phyloP scores from a whole-genome alignment of 768 basidiomycete genomes.

The Cubamyces lactineus region DNA sequence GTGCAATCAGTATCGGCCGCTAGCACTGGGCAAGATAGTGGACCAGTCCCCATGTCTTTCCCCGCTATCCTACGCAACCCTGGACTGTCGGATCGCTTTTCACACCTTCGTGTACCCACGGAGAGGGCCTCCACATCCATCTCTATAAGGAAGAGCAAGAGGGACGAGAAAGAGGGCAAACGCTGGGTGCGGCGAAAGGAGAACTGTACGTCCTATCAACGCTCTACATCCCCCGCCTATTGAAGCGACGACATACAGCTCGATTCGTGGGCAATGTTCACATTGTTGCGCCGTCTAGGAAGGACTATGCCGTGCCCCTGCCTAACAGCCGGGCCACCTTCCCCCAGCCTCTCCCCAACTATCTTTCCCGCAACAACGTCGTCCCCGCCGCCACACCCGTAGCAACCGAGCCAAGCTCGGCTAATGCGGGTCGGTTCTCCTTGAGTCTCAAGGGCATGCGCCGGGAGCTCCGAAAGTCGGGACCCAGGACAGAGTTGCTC shows the following conservation, averaged over 20 bases:
- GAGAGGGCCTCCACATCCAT: constrained; percentile 22
- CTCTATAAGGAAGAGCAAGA: constrained; percentile 44
- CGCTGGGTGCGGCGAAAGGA: constrained; percentile 77
- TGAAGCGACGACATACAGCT: constrained; percentile 45
- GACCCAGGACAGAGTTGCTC: constrained; percentile 61
- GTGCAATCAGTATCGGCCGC: not conserved
- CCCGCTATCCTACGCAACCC: constrained; percentile 69
- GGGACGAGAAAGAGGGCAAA: constrained; percentile 74
- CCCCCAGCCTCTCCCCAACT: constrained; percentile 74
- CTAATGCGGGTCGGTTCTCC: constrained; percentile 77
- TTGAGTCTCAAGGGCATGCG: constrained; percentile 78
- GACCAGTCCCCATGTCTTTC: constrained; percentile 64
- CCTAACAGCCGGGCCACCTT: constrained; percentile 62
- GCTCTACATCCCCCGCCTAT: not conserved
- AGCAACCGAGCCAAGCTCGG: constrained; percentile 50
- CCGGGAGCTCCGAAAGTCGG: constrained; percentile 61
- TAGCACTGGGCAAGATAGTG: constrained; percentile 15
- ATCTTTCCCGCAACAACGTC: constrained; percentile 62
- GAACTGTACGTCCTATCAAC: constrained; percentile 55
- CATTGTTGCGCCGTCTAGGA: constrained; percentile 60
- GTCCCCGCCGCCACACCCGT: constrained; percentile 51
- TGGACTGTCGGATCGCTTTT: constrained; percentile 53
- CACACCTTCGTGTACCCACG: constrained; percentile 50
- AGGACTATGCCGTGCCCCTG: constrained; percentile 52
- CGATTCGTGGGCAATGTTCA: constrained; percentile 75